phyloP scores from a whole-genome alignment of 352 stramenopile species.

The Phytophthora chlamydospora region DNA sequence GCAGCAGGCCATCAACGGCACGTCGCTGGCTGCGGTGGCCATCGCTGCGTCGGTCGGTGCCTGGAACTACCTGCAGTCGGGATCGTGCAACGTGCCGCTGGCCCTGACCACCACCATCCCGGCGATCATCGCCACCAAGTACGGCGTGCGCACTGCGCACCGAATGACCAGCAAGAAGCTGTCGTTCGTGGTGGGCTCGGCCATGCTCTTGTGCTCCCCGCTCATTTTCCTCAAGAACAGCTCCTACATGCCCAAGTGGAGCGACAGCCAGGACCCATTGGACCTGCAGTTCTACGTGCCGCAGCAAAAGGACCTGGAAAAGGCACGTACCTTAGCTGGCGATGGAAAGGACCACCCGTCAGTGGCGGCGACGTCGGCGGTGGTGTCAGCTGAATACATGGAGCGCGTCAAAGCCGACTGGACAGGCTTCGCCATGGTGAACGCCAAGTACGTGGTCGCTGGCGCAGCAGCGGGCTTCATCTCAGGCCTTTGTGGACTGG shows the following conservation, averaged over 20 bases:
- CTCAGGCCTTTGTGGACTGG: conserved; percentile 81
- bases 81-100: conserved; percentile 80
- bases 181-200: conserved; percentile 73
- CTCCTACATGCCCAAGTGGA: conserved; percentile 79
- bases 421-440: conserved; percentile 53
- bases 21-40: conserved; percentile 80
- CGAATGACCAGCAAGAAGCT: conserved; percentile 76
- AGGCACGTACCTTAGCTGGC: conserved; percentile 5
- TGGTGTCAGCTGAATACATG: conserved; percentile 47
- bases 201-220: conserved; percentile 80
- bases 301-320: conserved; percentile 38
- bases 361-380: conserved; percentile 23
- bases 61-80: conserved; percentile 72
- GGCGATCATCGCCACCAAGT: conserved; percentile 77
- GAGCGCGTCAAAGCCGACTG: conserved; percentile 49
- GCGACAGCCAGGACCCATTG: conserved; percentile 49
- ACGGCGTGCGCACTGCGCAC: conserved; percentile 81
- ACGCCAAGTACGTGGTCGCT: conserved; percentile 80
- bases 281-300: conserved; percentile 83
- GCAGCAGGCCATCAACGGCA: conserved; percentile 86
- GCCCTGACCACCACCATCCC: conserved; percentile 75
- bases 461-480: conserved; percentile 82
- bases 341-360: conserved; percentile 19
- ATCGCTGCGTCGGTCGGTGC: conserved; percentile 69
- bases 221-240: conserved; percentile 89